Conservation (phyloP, 2,329 filamentous ascomycete species). For the Fusarium subtropicale region DNA sequence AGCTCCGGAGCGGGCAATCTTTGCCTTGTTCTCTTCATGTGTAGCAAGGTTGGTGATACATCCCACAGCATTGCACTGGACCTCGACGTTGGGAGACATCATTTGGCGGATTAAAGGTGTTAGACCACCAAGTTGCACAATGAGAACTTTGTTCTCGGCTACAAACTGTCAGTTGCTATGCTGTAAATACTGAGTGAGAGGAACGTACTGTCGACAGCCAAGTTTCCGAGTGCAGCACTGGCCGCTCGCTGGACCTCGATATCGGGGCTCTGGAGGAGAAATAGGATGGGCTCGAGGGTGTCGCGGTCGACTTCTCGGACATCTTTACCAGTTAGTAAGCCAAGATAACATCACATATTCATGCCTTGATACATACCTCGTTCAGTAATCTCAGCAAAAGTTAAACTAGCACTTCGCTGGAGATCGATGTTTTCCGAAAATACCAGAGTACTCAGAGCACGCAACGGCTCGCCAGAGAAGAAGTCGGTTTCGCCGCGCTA, state of each 20-base stretch:
- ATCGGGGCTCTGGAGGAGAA: constrained; percentile 92
- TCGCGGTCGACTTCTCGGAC: constrained; percentile 95
- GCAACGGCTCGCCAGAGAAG: constrained; percentile 94
- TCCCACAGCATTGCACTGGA: constrained; percentile 98
- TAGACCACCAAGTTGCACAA: constrained; percentile 91
- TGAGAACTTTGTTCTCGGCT: constrained; percentile 98
- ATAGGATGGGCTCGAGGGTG: constrained; percentile 95
- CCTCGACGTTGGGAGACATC: constrained; percentile 97
- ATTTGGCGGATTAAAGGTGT: constrained; percentile 95
- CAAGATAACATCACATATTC: neutral
- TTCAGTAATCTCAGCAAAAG: constrained; percentile 98
- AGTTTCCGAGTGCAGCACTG: constrained; percentile 93
- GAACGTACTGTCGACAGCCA: constrained; percentile 91
- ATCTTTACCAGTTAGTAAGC: constrained; percentile 68
- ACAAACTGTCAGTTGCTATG: constrained; percentile 55
- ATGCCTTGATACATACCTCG: constrained; percentile 73
- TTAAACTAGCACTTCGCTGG: constrained; percentile 95
- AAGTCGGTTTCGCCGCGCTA: constrained; percentile 98
- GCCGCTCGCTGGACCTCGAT: constrained; percentile 97
- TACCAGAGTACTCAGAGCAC: constrained; percentile 92
- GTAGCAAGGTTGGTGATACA: constrained; percentile 99
- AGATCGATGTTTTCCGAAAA: constrained; percentile 99
- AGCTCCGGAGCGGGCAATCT: constrained; percentile 95
- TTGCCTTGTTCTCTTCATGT: constrained; percentile 99
- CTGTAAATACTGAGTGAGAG: neutral